A percentile compares a stretch with the other conserved stretches of the same genome.
These are phyloP conservation scores for Salisapilia sapeloensis DNA, from an alignment of 352 stramenopile genomes.

Conservation along the genomic window DNA sequence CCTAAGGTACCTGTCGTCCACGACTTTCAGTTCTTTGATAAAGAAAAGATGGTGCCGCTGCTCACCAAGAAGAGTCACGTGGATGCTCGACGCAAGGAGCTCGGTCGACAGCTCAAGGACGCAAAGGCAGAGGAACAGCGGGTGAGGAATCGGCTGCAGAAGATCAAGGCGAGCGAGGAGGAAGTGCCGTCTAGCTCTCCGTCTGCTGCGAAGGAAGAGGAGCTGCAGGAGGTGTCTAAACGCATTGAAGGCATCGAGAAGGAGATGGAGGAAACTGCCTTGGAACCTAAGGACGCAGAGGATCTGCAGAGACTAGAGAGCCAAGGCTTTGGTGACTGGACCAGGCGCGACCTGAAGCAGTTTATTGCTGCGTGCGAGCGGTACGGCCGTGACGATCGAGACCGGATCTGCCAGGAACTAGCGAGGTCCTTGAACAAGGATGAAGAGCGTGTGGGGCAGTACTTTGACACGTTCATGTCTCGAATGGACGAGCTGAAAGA, in stretches of 20 bases:
- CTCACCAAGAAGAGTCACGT: slow-evolving; percentile 75
- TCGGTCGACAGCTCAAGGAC: slow-evolving; percentile 68
- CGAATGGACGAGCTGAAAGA: slow-evolving; percentile 90
- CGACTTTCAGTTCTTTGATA: slow-evolving; percentile 93
- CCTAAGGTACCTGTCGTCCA: slow-evolving; percentile 84
- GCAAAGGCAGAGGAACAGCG: slow-evolving; percentile 67
- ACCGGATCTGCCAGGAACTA: slow-evolving; percentile 84
- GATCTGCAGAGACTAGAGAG: slow-evolving; percentile 59
- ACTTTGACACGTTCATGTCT: slow-evolving; percentile 93
- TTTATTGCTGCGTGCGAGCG: slow-evolving; percentile 87
- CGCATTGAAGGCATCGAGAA: slow-evolving; percentile 59
- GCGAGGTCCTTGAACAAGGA: slow-evolving; percentile 83
- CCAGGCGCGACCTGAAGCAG: slow-evolving; percentile 71
- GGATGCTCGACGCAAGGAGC: slow-evolving; percentile 81
- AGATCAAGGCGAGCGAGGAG: slow-evolving; percentile 31
- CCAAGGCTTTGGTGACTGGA: slow-evolving; percentile 95
- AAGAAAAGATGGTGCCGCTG: slow-evolving; percentile 75
- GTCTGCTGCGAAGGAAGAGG: slow-evolving; percentile 43
- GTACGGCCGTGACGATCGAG: slow-evolving; percentile 86
- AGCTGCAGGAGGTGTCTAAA: slow-evolving; percentile 23
- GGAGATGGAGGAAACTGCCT: slow-evolving; percentile 58
- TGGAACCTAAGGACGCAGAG: slow-evolving; percentile 43
- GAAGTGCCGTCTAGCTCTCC: slow-evolving; percentile 22
- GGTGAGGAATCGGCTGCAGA: slow-evolving; percentile 49
- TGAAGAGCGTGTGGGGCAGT: slow-evolving; percentile 82